A percentile compares a stretch with the other conserved stretches of the same genome.
Conservation (phyloP, 805 yeast genomes). For the Candida incommunis region DNA sequence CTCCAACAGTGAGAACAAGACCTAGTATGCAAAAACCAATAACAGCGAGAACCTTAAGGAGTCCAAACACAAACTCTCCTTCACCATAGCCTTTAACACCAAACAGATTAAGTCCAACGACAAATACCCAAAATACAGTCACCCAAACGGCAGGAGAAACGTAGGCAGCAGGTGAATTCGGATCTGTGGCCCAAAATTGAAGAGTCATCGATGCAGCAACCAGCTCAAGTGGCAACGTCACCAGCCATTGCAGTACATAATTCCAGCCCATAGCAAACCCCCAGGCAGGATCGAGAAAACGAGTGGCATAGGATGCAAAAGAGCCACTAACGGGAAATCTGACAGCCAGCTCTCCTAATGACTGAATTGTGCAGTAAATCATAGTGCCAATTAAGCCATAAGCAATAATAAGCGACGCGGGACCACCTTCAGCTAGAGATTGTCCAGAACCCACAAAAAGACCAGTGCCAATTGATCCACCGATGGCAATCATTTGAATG, state of each 20-base stretch:
- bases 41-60: slow-evolving; percentile 44
- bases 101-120: slow-evolving; percentile 34
- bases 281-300: slow-evolving; percentile 52
- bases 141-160: slow-evolving; percentile 46
- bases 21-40: slow-evolving; percentile 51
- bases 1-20: slow-evolving; percentile 36
- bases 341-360: slow-evolving; percentile 60
- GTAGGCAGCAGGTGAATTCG: slow-evolving; percentile 14
- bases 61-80: slow-evolving; percentile 47
- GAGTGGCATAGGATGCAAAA: slow-evolving; percentile 43
- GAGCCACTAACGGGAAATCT: slow-evolving; percentile 52
- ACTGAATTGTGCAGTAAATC: slow-evolving; percentile 47
- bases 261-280: slow-evolving; percentile 67
- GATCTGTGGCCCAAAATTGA: slow-evolving; percentile 39
- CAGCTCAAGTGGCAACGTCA: slow-evolving; percentile 51
- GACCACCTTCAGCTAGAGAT: slow-evolving; percentile 43
- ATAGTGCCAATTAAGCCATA: slow-evolving; percentile 47
- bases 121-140: slow-evolving; percentile 35
- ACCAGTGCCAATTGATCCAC: slow-evolving; percentile 69
- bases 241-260: slow-evolving; percentile 51
- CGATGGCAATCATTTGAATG: slow-evolving; percentile 60
- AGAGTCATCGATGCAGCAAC: slow-evolving; percentile 48
- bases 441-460: slow-evolving; percentile 55
- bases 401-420: slow-evolving; percentile 44
- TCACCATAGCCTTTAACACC: slow-evolving; percentile 53